Base-by-base conservation (phyloP, 441 rosid species). In the Raphanus hybrid region DNA sequence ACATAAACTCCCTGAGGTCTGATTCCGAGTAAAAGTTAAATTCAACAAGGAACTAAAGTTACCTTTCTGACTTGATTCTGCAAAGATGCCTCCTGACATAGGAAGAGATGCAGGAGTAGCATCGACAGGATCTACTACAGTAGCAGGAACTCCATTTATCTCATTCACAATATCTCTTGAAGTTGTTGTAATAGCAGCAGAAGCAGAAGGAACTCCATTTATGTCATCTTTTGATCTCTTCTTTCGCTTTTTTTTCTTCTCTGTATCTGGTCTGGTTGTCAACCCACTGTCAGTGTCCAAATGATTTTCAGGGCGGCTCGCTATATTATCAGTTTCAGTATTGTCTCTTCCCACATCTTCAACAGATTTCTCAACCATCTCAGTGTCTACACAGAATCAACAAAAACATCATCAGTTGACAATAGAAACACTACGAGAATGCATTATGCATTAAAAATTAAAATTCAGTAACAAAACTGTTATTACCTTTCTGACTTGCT, bases 211-310 rank as follows among this genome's bases (percentile, higher is more conserved):
- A 57, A 67, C 43, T 69, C 34, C 43, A 52, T 14, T 11, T 35
- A 37, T 52, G 15, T 14, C 65, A 66, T 32, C 67, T 67, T 73
- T 73, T 67, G 65, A 67, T 64, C 34, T 58, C 58, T 67, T 78
- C 74, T 73, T 78, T 67, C 48, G 59, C 58, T 1, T 48, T 48
- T 48, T 48, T 5, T 48, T 48, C 16, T 48, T 48, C 54, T 48
- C 16, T 48, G 54, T n/a, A 4, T 48, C 54, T 43, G 52, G 52
- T 48, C 2, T 48, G 54, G 54, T 48, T 48, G 54, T 48, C 54
- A 48, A 48, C 54, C 6, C 54, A 48, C 54, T 48, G 54, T 48
- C n/a, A 48, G 54, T 48, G 54, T 48, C 54, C 54, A 48, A 48
- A n/a, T 12, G 54, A n/a, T 48, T n/a, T n/a, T 48, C 54, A 4